Evolutionary conservation across 73 alveolate genomes (phyloP).

Genomic region (Paramecium sexaurelia): DNA sequence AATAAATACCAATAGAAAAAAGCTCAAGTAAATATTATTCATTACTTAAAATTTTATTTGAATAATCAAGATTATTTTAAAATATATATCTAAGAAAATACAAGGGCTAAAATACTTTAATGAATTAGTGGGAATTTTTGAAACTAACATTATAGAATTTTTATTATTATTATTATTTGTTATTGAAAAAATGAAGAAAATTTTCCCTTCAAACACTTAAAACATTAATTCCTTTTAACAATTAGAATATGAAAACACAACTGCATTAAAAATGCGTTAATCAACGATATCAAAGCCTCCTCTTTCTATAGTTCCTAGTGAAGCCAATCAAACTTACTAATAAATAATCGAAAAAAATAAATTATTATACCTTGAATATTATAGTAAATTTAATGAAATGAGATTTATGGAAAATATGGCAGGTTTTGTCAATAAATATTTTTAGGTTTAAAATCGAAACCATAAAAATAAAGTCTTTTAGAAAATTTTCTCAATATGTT

Average conservation of each 20-base stretch:
- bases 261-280: background rate
- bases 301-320: conserved; percentile 42
- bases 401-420: conserved; percentile 50
- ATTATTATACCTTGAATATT: background rate
- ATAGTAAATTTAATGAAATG: conserved; percentile 17
- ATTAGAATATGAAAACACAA: background rate
- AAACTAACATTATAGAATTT: background rate
- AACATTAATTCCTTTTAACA: background rate
- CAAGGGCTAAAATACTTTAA: too few relatives aligned
- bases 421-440: background rate
- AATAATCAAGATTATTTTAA: too few relatives aligned
- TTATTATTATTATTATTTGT: background rate
- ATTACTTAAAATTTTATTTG: too few relatives aligned
- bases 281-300: conserved; percentile 39
- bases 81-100: too few relatives aligned
- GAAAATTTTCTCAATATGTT: conserved; percentile 36
- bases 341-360: conserved; percentile 44
- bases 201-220: conserved; percentile 33
- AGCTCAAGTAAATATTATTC: too few relatives aligned
- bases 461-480: background rate
- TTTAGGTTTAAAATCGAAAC: conserved; percentile 26
- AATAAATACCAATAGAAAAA: too few relatives aligned
- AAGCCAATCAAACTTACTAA: background rate
- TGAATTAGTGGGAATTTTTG: too few relatives aligned
- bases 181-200: conserved; percentile 2